These are phyloP conservation scores for Aspergillus brunneoviolaceus DNA, from an alignment of 2,329 filamentous ascomycete species.

Conservation along the genomic window DNA sequence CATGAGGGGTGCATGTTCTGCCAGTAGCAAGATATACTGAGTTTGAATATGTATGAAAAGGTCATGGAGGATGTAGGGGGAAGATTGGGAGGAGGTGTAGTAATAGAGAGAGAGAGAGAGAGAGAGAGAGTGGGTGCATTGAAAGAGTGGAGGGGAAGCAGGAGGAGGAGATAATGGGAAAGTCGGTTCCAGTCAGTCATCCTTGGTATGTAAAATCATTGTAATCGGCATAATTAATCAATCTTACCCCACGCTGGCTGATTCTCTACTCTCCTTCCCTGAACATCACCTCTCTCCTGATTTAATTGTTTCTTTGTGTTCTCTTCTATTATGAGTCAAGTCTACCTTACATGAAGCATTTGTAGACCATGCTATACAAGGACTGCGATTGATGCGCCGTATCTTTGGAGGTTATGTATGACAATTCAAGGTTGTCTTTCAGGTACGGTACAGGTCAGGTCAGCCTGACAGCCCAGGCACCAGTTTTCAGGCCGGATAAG, in stretches of 20 bases:
- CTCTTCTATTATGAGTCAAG: too few relatives aligned
- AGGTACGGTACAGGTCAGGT: background rate
- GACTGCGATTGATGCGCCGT: too few relatives aligned
- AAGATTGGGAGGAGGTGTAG: background rate
- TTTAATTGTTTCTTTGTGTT: too few relatives aligned
- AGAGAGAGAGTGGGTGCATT: background rate
- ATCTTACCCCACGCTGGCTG: background rate
- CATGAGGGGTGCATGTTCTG: constrained; percentile 10
- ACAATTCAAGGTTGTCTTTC: too few relatives aligned
- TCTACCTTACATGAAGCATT: too few relatives aligned
- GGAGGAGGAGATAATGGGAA: background rate
- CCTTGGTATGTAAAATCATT: background rate
- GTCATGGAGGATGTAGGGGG: background rate
- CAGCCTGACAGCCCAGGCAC: background rate
- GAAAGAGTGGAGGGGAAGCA: background rate
- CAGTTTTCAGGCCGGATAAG: background rate
- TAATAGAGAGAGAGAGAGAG: too few relatives aligned
- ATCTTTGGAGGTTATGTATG: too few relatives aligned
- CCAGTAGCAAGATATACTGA: background rate
- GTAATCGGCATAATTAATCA: background rate
- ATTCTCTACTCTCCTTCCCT: background rate
- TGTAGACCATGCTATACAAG: too few relatives aligned
- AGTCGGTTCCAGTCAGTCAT: background rate
- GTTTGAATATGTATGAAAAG: background rate
- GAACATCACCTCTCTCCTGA: background rate